Base-by-base conservation (phyloP, 2,329 filamentous ascomycete species). In the Hypoxylon sp. region DNA sequence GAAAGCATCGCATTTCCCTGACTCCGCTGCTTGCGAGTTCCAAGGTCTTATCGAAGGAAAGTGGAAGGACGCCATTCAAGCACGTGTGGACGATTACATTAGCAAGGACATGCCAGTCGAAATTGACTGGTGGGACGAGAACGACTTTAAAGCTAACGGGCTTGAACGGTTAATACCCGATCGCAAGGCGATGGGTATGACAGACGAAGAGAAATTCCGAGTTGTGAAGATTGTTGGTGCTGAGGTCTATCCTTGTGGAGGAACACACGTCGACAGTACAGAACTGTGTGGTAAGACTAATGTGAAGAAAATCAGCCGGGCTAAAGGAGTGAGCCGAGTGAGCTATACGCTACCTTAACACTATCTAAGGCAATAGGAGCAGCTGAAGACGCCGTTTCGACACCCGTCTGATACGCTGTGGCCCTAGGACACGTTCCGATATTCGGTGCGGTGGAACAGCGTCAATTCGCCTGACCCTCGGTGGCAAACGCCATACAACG, bases 191-290 rank as follows among this genome's bases (percentile, higher is more conserved):
- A 79, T 79, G 74, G 77, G 77, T 23, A 77, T 78, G 75, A 71
- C 69, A 43, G 72, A 70, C 34, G 86, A 85, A 23, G 85, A 86
- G 71, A 89, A 86, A 75, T 87, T 90, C 32, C 82, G 91, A 7
- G 89, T 93, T 0, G 90, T 93, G 23, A 85, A 87, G 64, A 91
- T 93, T 65, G 86, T 88, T 0, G 90, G 90, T 0, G 85, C 87
- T 0, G 91, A 90, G 71, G 85, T 85, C 25, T 93, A 93, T 80
- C 90, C 91, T 0, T 93, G 91, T 77, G 91, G 91, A 6, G 91
- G 91, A 0, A 93, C 91, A 25, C 91, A 93, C 81, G 90, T 93
- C 2, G 81, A 85, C 30, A 84, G 80, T 17, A 90, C 89, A 19
- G 82, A 85, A 63, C 71, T 84, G 65, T 89, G 86, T 73, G 88